Conservation (phyloP, 805 yeast species). For the Teunomyces stri region DNA sequence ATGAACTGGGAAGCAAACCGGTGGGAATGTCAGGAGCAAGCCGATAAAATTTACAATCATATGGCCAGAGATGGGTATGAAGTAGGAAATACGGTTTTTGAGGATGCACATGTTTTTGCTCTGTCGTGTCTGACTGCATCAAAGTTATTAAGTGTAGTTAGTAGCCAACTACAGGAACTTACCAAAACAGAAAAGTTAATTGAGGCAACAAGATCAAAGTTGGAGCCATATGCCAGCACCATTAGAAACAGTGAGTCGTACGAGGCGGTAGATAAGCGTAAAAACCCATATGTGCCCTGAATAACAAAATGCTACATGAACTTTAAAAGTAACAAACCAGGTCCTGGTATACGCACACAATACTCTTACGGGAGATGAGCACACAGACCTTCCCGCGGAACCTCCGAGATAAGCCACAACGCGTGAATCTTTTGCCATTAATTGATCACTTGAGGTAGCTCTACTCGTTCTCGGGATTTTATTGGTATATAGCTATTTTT, state of each 20-base stretch:
- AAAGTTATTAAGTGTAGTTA: background rate
- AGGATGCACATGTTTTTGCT: background rate
- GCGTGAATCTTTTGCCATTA: background rate
- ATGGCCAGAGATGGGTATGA: background rate
- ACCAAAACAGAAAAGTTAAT: background rate
- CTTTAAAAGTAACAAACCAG: no score
- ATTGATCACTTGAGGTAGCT: no score
- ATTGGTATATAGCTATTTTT: no score
- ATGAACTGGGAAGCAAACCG: background rate
- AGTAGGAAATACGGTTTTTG: background rate
- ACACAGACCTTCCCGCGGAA: background rate
- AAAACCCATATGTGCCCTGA: no score
- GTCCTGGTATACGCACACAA: background rate
- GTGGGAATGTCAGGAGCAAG: background rate
- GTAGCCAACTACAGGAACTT: background rate
- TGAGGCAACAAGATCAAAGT: background rate
- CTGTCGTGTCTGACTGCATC: background rate
- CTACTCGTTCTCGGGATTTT: no score
- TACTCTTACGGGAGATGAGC: background rate
- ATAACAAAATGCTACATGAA: no score
- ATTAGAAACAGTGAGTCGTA: background rate
- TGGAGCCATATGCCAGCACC: background rate
- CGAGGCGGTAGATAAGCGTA: no score
- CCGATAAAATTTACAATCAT: background rate
- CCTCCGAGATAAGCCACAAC: conserved; percentile 1